Evolutionary conservation across 2,329 filamentous ascomycete species (phyloP).

Genomic region (Rhynchosporium agropyri): DNA sequence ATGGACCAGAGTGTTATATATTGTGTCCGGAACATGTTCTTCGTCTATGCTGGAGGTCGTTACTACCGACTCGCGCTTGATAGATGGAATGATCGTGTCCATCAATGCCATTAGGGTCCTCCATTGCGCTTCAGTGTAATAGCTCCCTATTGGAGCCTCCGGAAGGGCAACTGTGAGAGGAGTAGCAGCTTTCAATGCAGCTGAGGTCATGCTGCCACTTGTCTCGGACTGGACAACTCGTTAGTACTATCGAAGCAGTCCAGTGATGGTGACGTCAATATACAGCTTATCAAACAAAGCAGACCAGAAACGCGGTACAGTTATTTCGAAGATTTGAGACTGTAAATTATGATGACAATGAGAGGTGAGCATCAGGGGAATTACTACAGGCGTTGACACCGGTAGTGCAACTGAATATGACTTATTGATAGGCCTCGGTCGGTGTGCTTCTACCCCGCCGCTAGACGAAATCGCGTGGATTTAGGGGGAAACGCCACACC

Average conservation of each 20-base stretch:
- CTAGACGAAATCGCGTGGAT: conserved; percentile 1
- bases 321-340: background rate
- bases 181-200: conserved; percentile 6
- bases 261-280: background rate
- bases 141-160: conserved; percentile 39
- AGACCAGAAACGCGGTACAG: background rate
- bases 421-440: conserved; percentile 9
- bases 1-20: conserved; percentile 52
- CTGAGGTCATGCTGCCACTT: conserved; percentile 11
- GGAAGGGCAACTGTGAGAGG: conserved; percentile 28
- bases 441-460: conserved; percentile 8
- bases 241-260: background rate
- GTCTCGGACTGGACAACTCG: background rate
- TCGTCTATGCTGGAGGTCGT: conserved; percentile 3
- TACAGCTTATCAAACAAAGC: background rate
- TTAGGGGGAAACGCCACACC: conserved; percentile 10
- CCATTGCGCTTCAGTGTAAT: conserved; percentile 56
- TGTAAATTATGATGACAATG: no score
- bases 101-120: conserved; percentile 55
- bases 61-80: conserved; percentile 47
- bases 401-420: background rate
- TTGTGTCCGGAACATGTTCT: conserved; percentile 49
- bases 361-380: no score
- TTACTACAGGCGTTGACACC: background rate
- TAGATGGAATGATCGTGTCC: conserved; percentile 62